These are phyloP conservation scores for Neurospora sp. DNA, from an alignment of 495 filamentous ascomycete species.

Conservation along the genomic window DNA sequence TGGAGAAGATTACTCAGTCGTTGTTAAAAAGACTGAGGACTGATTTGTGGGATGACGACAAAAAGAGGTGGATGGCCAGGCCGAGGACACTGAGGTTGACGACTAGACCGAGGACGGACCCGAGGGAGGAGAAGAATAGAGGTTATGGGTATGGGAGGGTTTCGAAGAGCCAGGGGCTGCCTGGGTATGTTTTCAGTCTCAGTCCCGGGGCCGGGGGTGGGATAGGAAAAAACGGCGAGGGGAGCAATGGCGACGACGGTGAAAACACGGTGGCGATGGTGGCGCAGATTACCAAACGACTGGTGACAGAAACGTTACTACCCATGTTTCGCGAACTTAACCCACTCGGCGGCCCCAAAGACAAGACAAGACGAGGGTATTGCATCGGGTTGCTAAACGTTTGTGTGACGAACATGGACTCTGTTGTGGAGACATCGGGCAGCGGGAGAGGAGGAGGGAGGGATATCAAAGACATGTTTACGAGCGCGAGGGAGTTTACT, in stretches of 20 bases:
- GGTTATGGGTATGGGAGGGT: conserved; percentile 43
- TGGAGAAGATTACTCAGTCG: conserved; percentile 53
- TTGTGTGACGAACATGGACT: conserved; percentile 75
- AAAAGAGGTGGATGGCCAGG: conserved; percentile 28
- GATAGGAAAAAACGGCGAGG: too few relatives aligned
- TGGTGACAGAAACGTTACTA: conserved; percentile 58
- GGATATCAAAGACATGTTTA: conserved; percentile 63
- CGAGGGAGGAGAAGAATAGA: conserved; percentile 7
- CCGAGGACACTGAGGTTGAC: conserved; percentile 64
- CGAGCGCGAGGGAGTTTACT: conserved; percentile 55
- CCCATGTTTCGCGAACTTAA: conserved; percentile 67
- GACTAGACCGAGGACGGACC: conserved; percentile 49
- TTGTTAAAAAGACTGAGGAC: conserved; percentile 68
- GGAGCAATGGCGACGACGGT: not conserved
- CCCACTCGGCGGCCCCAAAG: conserved; percentile 25
- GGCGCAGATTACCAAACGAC: conserved; percentile 49
- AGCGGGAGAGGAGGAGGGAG: conserved; percentile 36
- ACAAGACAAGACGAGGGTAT: conserved; percentile 40
- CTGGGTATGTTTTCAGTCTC: conserved; percentile 49
- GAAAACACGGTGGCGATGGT: conserved; percentile 24
- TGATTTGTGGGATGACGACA: conserved; percentile 50
- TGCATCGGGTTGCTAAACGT: conserved; percentile 77
- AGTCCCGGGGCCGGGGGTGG: too few relatives aligned
- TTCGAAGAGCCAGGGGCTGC: conserved; percentile 59
- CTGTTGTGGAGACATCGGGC: conserved; percentile 36